These are phyloP conservation scores for Acanthamoeba castellanii DNA, from an alignment of 208 protist species.

Conservation along the genomic window DNA sequence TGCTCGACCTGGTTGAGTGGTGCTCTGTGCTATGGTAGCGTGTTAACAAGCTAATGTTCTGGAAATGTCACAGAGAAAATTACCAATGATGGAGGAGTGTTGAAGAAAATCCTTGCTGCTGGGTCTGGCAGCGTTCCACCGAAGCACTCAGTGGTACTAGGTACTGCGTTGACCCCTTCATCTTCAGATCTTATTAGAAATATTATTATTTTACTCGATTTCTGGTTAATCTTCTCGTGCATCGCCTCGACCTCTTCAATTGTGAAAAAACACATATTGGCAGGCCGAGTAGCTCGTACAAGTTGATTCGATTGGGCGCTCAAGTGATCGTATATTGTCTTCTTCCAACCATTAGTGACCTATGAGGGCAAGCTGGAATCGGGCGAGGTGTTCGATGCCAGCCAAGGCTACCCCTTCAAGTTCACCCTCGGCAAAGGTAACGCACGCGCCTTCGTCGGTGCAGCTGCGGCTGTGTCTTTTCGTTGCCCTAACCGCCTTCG, in stretches of 20 bases:
- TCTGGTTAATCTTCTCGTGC: background rate
- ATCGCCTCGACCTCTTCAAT: background rate
- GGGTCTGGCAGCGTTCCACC: slow-evolving; percentile 46
- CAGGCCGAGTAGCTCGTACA: background rate
- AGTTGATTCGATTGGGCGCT: background rate
- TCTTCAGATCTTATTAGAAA: background rate
- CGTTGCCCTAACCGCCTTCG: background rate
- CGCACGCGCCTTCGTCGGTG: slow-evolving; percentile 75
- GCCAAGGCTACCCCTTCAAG: slow-evolving; percentile 71
- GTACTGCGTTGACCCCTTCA: background rate
- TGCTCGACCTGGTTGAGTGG: background rate
- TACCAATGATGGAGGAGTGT: slow-evolving; percentile 75
- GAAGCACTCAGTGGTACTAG: background rate
- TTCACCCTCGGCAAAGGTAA: slow-evolving; percentile 51
- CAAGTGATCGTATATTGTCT: background rate
- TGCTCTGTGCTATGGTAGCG: background rate
- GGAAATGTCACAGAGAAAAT: slow-evolving; percentile 4
- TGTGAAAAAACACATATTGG: no score
- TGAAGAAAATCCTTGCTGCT: slow-evolving; percentile 75
- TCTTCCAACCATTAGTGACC: slow-evolving; percentile 79
- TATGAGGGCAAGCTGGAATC: slow-evolving; percentile 88
- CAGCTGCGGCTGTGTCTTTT: background rate
- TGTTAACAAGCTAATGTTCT: background rate
- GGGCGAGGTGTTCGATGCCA: slow-evolving; percentile 88
- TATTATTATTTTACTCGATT: background rate